A percentile compares a stretch with the other conserved stretches of the same genome.
Evolutionary conservation across 176 grass and related monocot species (phyloP).

Genomic region (Bolboschoenus planiculmis): DNA sequence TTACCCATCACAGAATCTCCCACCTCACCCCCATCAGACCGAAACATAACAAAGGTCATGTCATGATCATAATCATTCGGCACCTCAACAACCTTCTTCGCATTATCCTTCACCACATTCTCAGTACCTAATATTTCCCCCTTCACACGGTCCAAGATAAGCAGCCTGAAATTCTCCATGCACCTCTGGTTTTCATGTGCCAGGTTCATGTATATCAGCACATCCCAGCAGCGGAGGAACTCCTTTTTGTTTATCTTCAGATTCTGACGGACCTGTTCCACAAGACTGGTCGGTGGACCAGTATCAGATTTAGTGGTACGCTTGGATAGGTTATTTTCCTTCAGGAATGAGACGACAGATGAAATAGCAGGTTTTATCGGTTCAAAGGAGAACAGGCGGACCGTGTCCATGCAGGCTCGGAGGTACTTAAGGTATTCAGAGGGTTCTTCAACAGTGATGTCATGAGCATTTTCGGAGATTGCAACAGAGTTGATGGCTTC

Average conservation of each 20-base stretch:
- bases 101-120: conserved; percentile 22
- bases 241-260: conserved; percentile 91
- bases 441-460: conserved; percentile 64
- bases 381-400: conserved; percentile 48
- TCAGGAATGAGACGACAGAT: conserved; percentile 41
- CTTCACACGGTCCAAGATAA: conserved; percentile 64
- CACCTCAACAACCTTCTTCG: conserved; percentile 56
- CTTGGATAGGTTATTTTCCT: conserved; percentile 61
- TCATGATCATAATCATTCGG: conserved; percentile 45
- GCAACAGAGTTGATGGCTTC: conserved; percentile 73
- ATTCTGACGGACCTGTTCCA: conserved; percentile 45
- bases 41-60: conserved; percentile 59
- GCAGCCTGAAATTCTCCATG: conserved; percentile 63
- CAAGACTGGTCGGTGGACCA: conserved; percentile 36
- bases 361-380: conserved; percentile 44
- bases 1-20: conserved; percentile 25
- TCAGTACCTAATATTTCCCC: conserved; percentile 47
- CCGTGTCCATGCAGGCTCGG: conserved; percentile 65
- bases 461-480: conserved; percentile 63
- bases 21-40: conserved; percentile 37
- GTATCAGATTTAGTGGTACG: conserved; percentile 32
- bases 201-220: conserved; percentile 76
- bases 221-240: conserved; percentile 74
- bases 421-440: conserved; percentile 93
- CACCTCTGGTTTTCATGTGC: conserved; percentile 38